phyloP scores from a whole-genome alignment of 177 flowering plant genomes.

The Telopea speciosissima region DNA sequence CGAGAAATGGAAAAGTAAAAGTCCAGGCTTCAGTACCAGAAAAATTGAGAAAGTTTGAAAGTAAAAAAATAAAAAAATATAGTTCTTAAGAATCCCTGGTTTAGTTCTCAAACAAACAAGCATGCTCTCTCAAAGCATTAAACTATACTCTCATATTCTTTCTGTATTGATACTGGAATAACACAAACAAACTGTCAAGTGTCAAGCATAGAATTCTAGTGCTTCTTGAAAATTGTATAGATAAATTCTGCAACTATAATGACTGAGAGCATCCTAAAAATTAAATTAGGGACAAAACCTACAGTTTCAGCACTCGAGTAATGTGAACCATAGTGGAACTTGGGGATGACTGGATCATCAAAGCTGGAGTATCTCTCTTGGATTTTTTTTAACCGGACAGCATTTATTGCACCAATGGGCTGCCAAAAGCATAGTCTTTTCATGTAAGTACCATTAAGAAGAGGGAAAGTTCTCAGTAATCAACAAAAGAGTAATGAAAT shows the following conservation, averaged over 20 bases:
- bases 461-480: conserved; percentile 1
- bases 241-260: neutral
- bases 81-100: too few relatives aligned
- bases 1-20: too few relatives aligned
- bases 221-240: too few relatives aligned
- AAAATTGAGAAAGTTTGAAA: too few relatives aligned
- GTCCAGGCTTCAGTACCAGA: too few relatives aligned
- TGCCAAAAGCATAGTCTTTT: conserved; percentile 31
- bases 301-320: conserved; percentile 99
- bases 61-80: too few relatives aligned
- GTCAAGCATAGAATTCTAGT: too few relatives aligned
- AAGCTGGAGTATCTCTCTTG: conserved; percentile 91
- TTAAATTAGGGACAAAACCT: conserved; percentile 21
- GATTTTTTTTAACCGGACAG: conserved; percentile 72
- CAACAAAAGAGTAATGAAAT: neutral
- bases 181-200: too few relatives aligned
- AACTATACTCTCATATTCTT: too few relatives aligned
- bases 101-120: too few relatives aligned
- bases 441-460: conserved; percentile 3
- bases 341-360: conserved; percentile 94
- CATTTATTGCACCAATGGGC: conserved; percentile 95
- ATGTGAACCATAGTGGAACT: conserved; percentile 99
- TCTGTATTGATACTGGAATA: too few relatives aligned
- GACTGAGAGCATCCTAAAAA: neutral
- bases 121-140: too few relatives aligned